Evolutionary conservation across 2,329 filamentous ascomycete species (phyloP).

Genomic region (Fusarium hostae): DNA sequence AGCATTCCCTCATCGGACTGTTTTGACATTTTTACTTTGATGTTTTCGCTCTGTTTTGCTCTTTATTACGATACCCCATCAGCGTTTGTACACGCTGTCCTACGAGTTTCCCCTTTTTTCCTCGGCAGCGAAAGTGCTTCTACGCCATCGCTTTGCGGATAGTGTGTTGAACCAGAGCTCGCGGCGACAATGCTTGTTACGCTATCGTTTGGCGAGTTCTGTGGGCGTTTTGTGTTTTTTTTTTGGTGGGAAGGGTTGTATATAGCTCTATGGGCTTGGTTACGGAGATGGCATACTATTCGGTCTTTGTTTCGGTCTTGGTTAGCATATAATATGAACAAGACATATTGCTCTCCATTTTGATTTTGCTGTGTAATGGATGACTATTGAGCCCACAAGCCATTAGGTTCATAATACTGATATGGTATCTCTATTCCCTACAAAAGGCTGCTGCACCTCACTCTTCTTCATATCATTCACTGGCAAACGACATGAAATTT

Average conservation of each 20-base stretch:
- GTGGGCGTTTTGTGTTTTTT: constrained; percentile 55
- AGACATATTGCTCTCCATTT: constrained; percentile 28
- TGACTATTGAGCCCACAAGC: too few species aligned
- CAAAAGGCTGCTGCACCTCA: too few species aligned
- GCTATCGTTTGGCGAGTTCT: constrained; percentile 63
- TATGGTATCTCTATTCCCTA: too few species aligned
- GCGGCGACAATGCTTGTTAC: constrained; percentile 63
- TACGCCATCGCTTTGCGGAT: constrained; percentile 65
- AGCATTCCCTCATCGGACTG: not conserved
- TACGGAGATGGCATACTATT: not conserved
- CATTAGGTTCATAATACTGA: too few species aligned
- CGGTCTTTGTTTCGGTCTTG: not conserved
- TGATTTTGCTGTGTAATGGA: not conserved
- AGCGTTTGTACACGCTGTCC: constrained; percentile 58
- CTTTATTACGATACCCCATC: constrained; percentile 57
- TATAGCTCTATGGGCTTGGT: not conserved
- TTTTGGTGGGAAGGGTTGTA: not conserved
- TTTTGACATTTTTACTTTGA: constrained; percentile 28
- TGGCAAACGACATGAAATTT: not conserved
- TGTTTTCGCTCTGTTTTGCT: constrained; percentile 40
- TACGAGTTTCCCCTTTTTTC: constrained; percentile 49
- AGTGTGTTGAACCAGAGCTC: constrained; percentile 62
- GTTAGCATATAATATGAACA: constrained; percentile 16
- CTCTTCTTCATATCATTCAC: not conserved
- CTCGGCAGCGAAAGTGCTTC: constrained; percentile 66